phyloP scores from a whole-genome alignment of 306 rosid species.

The Sesbania bispinosa region DNA sequence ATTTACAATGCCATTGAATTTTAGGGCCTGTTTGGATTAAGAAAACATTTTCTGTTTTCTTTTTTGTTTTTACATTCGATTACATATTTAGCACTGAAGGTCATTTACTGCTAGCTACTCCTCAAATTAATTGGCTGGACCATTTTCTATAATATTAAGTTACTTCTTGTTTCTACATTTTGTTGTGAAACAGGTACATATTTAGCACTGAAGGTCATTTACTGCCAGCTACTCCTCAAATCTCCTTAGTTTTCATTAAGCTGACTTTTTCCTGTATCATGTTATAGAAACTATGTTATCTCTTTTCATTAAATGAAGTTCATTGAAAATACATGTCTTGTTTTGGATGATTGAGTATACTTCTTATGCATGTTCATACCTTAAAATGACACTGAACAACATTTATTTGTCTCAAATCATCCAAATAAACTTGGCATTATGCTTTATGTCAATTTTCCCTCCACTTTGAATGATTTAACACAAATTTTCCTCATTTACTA shows the following conservation, averaged over 20 bases:
- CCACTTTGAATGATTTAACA: neutral
- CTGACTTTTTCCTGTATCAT: neutral
- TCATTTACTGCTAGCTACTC: too few species aligned
- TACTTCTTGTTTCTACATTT: neutral
- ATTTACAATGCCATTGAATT: neutral
- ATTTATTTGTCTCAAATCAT: too few species aligned
- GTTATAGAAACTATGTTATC: neutral
- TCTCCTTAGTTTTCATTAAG: neutral
- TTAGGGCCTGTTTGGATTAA: too few species aligned
- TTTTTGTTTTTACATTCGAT: too few species aligned
- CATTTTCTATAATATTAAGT: constrained; percentile 7
- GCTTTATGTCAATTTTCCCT: neutral
- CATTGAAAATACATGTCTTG: too few species aligned
- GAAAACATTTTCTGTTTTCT: too few species aligned
- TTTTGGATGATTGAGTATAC: too few species aligned
- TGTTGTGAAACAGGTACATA: constrained; percentile 55
- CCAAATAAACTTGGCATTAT: too few species aligned
- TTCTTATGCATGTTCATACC: neutral
- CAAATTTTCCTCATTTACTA: neutral
- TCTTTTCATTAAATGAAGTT: too few species aligned
- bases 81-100: too few species aligned
- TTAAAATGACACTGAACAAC: too few species aligned
- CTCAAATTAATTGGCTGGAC: too few species aligned
- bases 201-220: constrained; percentile 98
- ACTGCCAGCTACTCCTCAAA: constrained; percentile 86